Base-by-base conservation (phyloP, 1,139 yeast genomes). In the Wickerhamomyces sp. region DNA sequence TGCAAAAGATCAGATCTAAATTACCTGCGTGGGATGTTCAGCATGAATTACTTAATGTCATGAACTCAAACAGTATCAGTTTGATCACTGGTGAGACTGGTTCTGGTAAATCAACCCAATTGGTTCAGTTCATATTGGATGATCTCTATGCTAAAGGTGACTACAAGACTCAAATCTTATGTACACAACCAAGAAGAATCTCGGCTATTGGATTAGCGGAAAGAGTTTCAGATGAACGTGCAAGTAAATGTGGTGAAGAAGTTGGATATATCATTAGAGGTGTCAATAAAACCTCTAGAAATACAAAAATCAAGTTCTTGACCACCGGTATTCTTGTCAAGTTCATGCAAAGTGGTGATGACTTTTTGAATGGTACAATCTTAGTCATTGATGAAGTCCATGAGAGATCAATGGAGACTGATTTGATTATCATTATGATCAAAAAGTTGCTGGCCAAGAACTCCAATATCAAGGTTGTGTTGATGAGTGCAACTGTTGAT, bases 11-110 rank as follows among this genome's bases (percentile, higher is more conserved):
- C 10, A 74, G 98, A 53, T 55, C 73, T 13, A 61, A 62, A 5
- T 67, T 93, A 33, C 98, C 99, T 0, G 98, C 98, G 0, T 91
- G 96, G 95, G 63, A 69, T 11, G 84, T 84, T 60, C 73, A 70
- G 43, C 67, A 75, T 0, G 71, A 74, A 6, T 72, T 93, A 39
- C 72, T 87, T 1, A 60, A 76, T 0, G 64, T 80, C 4, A 78
- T 93, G 7, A 69, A 73, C 35, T 53, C 69, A 0, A 78, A 85
- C 57, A 79, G 79, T 52, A 85, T 89, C 3, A 80, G 88, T 4
- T 67, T 93, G 36, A 77, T 93, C 34, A 93, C 98, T 1, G 99
- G 98, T 62, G 99, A 93, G 63, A 93, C 99, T 0, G 99, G 99
- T 55, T 89, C 96, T 0, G 97, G 97, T 54, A 90, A 90, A 60